Evolutionary conservation across 768 basidiomycete species (phyloP).

Genomic region (Gymnopilus dilepis): DNA sequence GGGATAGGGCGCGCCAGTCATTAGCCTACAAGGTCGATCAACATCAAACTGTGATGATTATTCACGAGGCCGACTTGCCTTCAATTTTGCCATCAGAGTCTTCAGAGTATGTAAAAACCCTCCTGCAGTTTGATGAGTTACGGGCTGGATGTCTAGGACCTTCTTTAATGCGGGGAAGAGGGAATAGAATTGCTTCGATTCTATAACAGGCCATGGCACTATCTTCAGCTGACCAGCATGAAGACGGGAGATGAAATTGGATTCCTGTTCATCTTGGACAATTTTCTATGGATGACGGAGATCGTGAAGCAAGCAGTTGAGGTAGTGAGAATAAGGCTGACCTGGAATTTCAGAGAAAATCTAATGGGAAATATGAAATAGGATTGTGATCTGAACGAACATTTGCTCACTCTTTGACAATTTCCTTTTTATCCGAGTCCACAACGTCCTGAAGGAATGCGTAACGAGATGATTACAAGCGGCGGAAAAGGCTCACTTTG

Average conservation of each 20-base stretch:
- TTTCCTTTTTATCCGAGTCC: conserved; percentile 63
- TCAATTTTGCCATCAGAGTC: too few species aligned
- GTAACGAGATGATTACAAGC: too few species aligned
- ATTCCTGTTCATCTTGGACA: conserved; percentile 63
- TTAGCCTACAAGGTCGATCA: too few species aligned
- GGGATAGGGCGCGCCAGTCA: too few species aligned
- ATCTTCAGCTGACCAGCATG: conserved; percentile 61
- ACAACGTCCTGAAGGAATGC: conserved; percentile 56
- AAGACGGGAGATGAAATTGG: conserved; percentile 66
- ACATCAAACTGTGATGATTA: too few species aligned
- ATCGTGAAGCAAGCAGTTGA: too few species aligned
- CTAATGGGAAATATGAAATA: too few species aligned
- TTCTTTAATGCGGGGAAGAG: conserved; percentile 55
- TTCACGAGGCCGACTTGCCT: too few species aligned
- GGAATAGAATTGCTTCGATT: conserved; percentile 62
- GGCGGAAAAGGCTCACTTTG: conserved; percentile 25
- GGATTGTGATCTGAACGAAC: neutral
- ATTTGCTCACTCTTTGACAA: conserved; percentile 55
- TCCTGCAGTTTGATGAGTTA: too few species aligned
- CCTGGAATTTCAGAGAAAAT: too few species aligned
- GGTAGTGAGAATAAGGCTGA: too few species aligned
- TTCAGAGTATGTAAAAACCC: too few species aligned
- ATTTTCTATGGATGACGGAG: conserved; percentile 44
- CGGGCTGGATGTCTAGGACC: conserved; percentile 49
- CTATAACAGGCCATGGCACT: conserved; percentile 72